Percentiles rank a stretch among this genome's conserved stretches.
phyloP scores from a whole-genome alignment of 176 grass and related monocot genomes.

The Themeda triandra region DNA sequence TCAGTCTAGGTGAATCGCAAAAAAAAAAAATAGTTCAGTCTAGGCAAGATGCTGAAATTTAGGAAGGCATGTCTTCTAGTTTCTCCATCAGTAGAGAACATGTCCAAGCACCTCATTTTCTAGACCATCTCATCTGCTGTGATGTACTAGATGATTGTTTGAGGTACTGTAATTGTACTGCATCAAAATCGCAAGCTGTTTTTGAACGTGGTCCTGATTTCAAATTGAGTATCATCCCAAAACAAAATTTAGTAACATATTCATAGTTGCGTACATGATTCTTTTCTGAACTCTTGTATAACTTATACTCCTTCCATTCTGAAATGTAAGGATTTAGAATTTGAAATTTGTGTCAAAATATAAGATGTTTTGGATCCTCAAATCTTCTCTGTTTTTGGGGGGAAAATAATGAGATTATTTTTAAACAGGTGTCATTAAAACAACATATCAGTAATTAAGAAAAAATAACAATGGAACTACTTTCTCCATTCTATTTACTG shows the following conservation, averaged over 20 bases:
- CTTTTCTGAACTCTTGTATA: neutral
- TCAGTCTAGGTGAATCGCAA: too few species aligned
- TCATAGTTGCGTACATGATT: neutral
- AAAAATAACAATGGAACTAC: too few species aligned
- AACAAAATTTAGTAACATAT: neutral
- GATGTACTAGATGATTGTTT: neutral
- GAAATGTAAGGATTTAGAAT: too few species aligned
- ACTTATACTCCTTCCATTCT: too few species aligned
- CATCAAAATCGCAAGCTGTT: neutral
- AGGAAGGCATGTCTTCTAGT: neutral
- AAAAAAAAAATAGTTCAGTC: too few species aligned
- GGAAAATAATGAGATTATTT: too few species aligned
- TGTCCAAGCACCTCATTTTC: neutral
- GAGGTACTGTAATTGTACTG: neutral
- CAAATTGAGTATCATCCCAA: neutral
- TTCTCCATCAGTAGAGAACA: slow-evolving; percentile 4
- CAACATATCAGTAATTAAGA: too few species aligned
- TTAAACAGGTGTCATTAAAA: too few species aligned
- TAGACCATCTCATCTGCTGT: neutral
- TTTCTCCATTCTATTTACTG: too few species aligned
- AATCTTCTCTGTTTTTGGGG: too few species aligned
- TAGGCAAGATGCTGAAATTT: slow-evolving; percentile 32
- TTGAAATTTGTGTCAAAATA: too few species aligned
- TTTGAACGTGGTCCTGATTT: neutral
- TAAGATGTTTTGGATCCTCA: too few species aligned